Base-by-base conservation (phyloP, 208 protist species). In the Acanthamoeba sp. region DNA sequence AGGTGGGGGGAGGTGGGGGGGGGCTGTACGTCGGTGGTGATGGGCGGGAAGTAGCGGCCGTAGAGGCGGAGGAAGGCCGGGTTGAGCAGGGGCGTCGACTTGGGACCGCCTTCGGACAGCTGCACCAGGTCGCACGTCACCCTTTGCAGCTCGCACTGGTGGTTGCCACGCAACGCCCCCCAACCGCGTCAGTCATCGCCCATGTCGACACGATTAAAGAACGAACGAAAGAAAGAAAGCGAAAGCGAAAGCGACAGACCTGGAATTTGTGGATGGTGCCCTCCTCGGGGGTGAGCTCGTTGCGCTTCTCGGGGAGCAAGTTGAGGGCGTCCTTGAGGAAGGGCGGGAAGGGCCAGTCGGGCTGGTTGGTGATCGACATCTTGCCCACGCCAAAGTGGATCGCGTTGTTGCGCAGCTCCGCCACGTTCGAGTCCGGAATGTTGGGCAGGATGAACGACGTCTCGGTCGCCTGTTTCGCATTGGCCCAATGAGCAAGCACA, bases 281-380 rank as follows among this genome's bases (percentile, higher is more conserved):
- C 66, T 76, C 66, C 66, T 76, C 66, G 29, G 66, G 66, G 10
- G 66, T 76, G 36, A 76, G 66, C 27, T 76, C 66, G 34, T 76
- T 34, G 66, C 34, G 66, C 29, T 34, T 42, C 29, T 76, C 66
- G 66, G 66, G 66, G 34, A 76, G 36, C 29, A 27, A 6, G 66
- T 42, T 76, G 66, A 76, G 66, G 20, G 66, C 66, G 36, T 76
- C 66, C 66, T 76, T 76, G 34, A 76, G 36, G 36, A 76, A 76
- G 34, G 66, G 66, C 66, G 66, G 66, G 66, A 76, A 76, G 66
- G 66, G 66, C 66, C 66, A 76, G 66, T 76, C 66, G 36, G 66
- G 66, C 66, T 76, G 66, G 66, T 76, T 76, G 36, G 66, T 76
- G 14, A 76, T 16, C 36, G 34, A 34, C 36, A 76, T 4, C 66